Evolutionary conservation across 169 alveolate genomes (phyloP).

Genomic region (Plasmodium falciparum): DNA sequence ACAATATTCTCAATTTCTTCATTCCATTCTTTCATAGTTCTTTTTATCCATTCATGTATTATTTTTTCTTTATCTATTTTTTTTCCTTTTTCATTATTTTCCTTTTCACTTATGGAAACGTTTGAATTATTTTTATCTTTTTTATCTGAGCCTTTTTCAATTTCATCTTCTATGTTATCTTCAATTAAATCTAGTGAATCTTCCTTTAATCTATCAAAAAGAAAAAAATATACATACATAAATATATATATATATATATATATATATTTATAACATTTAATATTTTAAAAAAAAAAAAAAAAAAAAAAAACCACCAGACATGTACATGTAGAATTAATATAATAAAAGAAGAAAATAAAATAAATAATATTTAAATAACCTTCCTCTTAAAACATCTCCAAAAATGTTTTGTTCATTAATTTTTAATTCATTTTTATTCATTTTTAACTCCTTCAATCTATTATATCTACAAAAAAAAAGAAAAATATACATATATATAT

Average conservation of each 20-base stretch:
- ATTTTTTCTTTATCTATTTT: slow-evolving; percentile 48
- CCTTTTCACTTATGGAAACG: slow-evolving; percentile 6
- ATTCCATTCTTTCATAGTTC: slow-evolving; percentile 76
- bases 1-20: slow-evolving; percentile 68
- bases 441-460: slow-evolving; percentile 68
- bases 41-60: slow-evolving; percentile 61
- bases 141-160: slow-evolving; percentile 22
- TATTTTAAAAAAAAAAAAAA: neutral
- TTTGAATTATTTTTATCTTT: slow-evolving; percentile 22
- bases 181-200: slow-evolving; percentile 58
- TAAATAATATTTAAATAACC: slow-evolving; percentile 17
- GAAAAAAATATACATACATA: slow-evolving; percentile 17
- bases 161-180: slow-evolving; percentile 56
- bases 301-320: slow-evolving; percentile 5
- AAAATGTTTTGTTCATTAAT: slow-evolving; percentile 62
- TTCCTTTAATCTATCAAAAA: slow-evolving; percentile 57
- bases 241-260: slow-evolving; percentile 1
- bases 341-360: neutral
- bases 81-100: slow-evolving; percentile 30
- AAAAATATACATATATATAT: neutral
- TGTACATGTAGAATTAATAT: neutral
- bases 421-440: slow-evolving; percentile 68
- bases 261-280: neutral
- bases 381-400: slow-evolving; percentile 76
- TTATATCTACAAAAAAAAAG: slow-evolving; percentile 29